phyloP scores from a whole-genome alignment of 2,329 filamentous ascomycete species.

The Trichophyton mentagrophytes region DNA sequence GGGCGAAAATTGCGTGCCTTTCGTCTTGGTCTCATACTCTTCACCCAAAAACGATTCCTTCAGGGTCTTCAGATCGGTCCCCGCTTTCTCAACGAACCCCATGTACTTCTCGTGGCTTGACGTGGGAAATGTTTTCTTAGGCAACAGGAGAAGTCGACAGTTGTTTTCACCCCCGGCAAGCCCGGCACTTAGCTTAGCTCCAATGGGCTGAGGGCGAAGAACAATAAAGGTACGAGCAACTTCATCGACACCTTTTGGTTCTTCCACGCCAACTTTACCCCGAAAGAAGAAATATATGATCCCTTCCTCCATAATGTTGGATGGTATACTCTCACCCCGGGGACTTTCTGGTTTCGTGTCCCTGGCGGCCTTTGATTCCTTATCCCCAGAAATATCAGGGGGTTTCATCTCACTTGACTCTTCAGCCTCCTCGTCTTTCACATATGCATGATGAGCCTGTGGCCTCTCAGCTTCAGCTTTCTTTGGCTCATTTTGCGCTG shows the following conservation, averaged over 20 bases:
- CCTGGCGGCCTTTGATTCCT: constrained; percentile 7
- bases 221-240: constrained; percentile 69
- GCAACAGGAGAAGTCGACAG: constrained; percentile 61
- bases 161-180: constrained; percentile 45
- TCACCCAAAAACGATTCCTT: constrained; percentile 56
- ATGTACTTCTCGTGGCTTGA: constrained; percentile 59
- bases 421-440: constrained; percentile 12
- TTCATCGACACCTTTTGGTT: constrained; percentile 56
- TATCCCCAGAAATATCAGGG: constrained; percentile 5
- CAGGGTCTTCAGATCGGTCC: constrained; percentile 53
- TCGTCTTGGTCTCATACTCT: constrained; percentile 65
- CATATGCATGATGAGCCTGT: constrained; percentile 9
- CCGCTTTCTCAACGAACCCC: constrained; percentile 68
- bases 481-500: constrained; percentile 5
- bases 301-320: constrained; percentile 68
- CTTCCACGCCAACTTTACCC: constrained; percentile 58
- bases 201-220: constrained; percentile 56
- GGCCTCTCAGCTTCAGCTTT: constrained; percentile 10
- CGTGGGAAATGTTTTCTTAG: constrained; percentile 70
- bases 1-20: constrained; percentile 53
- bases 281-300: constrained; percentile 86
- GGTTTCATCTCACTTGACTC: constrained; percentile 5
- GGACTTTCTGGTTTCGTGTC: constrained; percentile 24
- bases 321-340: constrained; percentile 41
- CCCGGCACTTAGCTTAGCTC: constrained; percentile 54